Conservation (phyloP, 768 basidiomycete genomes). For the Cyclocybe cylindracea region DNA sequence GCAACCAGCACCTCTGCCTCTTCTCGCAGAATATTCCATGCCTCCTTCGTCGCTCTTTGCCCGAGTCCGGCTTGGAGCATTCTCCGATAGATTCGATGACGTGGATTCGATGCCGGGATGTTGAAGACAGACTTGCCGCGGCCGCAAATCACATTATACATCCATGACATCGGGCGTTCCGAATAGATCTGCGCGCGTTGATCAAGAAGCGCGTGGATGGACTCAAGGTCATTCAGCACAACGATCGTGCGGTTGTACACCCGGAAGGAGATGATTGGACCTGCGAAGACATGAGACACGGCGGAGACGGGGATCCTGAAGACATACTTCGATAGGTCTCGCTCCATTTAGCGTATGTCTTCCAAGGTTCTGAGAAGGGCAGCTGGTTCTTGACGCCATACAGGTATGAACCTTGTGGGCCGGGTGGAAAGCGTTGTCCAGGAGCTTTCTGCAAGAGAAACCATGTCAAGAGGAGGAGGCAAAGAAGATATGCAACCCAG, state of each 20-base stretch:
- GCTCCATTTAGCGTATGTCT: slow-evolving; percentile 18
- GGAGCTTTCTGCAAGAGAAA: too few species aligned
- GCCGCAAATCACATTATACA: slow-evolving; percentile 44
- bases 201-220: slow-evolving; percentile 51
- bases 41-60: slow-evolving; percentile 32
- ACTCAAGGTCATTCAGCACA: slow-evolving; percentile 46
- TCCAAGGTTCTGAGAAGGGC: slow-evolving; percentile 19
- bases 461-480: too few species aligned
- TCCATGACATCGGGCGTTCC: slow-evolving; percentile 49
- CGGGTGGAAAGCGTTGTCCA: slow-evolving; percentile 11
- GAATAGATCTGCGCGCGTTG: slow-evolving; percentile 55
- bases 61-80: slow-evolving; percentile 39
- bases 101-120: slow-evolving; percentile 37
- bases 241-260: slow-evolving; percentile 46
- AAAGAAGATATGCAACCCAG: too few species aligned
- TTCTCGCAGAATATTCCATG: slow-evolving; percentile 35
- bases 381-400: slow-evolving; percentile 12
- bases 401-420: slow-evolving; percentile 14
- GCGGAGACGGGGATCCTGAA: too few species aligned
- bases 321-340: slow-evolving; percentile 11
- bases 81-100: slow-evolving; percentile 42
- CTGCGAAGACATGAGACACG: background rate
- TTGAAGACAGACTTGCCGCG: slow-evolving; percentile 44
- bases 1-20: slow-evolving; percentile 35
- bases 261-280: slow-evolving; percentile 47